phyloP scores from a whole-genome alignment of 495 filamentous ascomycete species.

The Evernia prunastri region DNA sequence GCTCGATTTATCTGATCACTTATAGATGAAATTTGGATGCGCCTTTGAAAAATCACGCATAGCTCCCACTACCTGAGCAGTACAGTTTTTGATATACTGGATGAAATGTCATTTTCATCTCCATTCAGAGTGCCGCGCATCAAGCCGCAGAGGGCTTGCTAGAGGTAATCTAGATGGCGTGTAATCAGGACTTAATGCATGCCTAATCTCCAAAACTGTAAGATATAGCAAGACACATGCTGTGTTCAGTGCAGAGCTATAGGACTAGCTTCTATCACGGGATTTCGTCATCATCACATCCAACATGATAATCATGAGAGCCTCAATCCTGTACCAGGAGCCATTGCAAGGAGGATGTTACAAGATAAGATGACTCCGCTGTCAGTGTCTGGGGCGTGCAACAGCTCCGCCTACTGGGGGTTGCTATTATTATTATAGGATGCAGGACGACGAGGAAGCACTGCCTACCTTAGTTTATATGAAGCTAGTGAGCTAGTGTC shows the following conservation, averaged over 20 bases:
- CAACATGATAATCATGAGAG: not conserved
- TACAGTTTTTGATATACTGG: not conserved
- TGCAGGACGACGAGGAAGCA: not conserved
- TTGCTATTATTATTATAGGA: not conserved
- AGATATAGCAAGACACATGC: too few relatives aligned
- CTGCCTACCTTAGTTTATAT: not conserved
- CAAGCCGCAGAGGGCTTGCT: too few relatives aligned
- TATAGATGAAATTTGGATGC: not conserved
- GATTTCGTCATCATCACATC: not conserved
- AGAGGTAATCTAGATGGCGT: not conserved
- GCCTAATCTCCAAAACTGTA: not conserved
- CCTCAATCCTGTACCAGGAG: not conserved
- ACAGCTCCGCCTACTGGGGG: constrained; percentile 7
- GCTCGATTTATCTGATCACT: not conserved
- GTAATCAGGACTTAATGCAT: not conserved
- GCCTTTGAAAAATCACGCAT: not conserved
- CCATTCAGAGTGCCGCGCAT: not conserved
- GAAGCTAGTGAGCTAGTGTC: not conserved
- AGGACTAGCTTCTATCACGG: not conserved
- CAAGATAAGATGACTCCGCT: not conserved
- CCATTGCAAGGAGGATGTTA: not conserved
- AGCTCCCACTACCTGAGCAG: not conserved
- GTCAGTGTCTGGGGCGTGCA: not conserved
- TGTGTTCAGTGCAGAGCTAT: not conserved
- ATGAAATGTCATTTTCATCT: not conserved